Evolutionary conservation across 1,284 basidiomycete species (phyloP).

Genomic region (Cronartium ribicola): DNA sequence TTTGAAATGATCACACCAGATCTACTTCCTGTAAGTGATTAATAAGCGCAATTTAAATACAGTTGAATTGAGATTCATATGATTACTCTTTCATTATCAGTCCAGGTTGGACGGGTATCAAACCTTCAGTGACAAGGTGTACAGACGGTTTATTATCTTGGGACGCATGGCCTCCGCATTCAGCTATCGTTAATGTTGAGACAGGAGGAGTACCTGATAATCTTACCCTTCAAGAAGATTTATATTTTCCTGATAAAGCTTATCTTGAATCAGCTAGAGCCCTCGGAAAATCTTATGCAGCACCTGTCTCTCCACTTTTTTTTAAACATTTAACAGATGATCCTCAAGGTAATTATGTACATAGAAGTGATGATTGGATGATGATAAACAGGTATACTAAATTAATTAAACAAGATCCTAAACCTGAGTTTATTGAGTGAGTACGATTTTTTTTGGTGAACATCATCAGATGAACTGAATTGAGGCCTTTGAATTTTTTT

Average conservation of each 20-base stretch:
- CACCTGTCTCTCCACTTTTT: conserved; percentile 30
- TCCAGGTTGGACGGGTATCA: conserved; percentile 35
- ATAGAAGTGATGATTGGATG: conserved; percentile 39
- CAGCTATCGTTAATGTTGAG: no score
- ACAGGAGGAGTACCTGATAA: conserved; percentile 2
- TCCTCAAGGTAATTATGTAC: conserved; percentile 12
- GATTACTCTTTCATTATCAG: conserved; percentile 5
- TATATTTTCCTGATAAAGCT: conserved; percentile 39
- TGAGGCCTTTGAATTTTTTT: background rate
- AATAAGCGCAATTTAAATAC: background rate
- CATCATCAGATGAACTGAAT: background rate
- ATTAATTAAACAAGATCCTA: conserved; percentile 21
- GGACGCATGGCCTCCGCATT: conserved; percentile 38
- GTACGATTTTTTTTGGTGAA: background rate
- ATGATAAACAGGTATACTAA: conserved; percentile 40
- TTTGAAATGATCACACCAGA: background rate
- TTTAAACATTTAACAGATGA: conserved; percentile 21
- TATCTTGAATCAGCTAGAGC: conserved; percentile 10
- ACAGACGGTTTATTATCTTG: conserved; percentile 35
- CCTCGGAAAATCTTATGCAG: conserved; percentile 28
- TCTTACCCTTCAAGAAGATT: conserved; percentile 16
- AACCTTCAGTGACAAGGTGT: conserved; percentile 15
- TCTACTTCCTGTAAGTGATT: conserved; percentile 23
- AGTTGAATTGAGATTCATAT: background rate
- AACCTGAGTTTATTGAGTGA: conserved; percentile 36